phyloP scores from a whole-genome alignment of 257 asterid genomes.

The Cruciata laevipes region DNA sequence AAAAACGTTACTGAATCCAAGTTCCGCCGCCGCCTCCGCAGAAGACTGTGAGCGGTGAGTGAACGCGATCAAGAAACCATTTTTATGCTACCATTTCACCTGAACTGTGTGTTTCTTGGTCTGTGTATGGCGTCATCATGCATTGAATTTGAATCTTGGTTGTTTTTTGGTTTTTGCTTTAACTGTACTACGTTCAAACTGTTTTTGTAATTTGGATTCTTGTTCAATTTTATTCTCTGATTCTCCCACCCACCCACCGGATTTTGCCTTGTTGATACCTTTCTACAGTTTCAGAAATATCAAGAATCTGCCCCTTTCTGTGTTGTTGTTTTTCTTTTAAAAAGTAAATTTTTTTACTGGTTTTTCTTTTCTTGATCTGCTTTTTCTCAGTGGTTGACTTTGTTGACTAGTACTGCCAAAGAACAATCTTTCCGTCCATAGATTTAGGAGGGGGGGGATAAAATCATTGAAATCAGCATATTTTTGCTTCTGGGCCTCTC shows the following conservation, averaged over 20 bases:
- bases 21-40: too few species aligned
- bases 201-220: not conserved
- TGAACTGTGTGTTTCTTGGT: not conserved
- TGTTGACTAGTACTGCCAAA: constrained; percentile 26
- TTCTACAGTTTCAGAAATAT: not conserved
- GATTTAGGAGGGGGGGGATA: constrained; percentile 14
- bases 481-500: constrained; percentile 14
- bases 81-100: not conserved
- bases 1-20: not conserved
- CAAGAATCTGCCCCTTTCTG: constrained; percentile 4
- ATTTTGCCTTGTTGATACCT: not conserved
- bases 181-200: not conserved
- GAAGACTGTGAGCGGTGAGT: too few species aligned
- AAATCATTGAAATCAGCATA: not conserved
- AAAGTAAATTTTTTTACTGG: not conserved
- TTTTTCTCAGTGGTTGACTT: constrained; percentile 16
- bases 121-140: not conserved
- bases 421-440: constrained; percentile 26
- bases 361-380: not conserved
- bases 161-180: not conserved
- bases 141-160: not conserved
- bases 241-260: not conserved
- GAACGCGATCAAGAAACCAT: not conserved
- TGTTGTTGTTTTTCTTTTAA: not conserved
- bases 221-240: not conserved